Base-by-base conservation (phyloP, 495 filamentous ascomycete genomes). In the Daldinia vernicosa region DNA sequence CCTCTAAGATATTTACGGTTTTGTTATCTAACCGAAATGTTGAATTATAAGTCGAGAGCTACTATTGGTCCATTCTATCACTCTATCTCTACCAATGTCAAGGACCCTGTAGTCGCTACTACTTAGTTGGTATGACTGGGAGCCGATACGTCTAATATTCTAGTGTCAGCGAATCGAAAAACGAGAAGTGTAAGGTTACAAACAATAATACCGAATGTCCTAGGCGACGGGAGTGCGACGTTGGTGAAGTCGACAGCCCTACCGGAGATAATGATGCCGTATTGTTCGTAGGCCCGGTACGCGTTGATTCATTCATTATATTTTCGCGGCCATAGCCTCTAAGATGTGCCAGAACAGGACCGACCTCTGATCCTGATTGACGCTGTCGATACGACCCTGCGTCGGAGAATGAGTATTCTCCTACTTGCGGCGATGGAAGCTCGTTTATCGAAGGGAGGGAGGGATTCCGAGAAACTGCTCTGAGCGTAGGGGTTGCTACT, bases 381-480 rank as follows among this genome's bases (percentile, higher is more conserved):
- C 8, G 22, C 37, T 54, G 69, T n/a, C 69, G 53, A 43, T 39
- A 30, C 0, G 45, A 22, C 3, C 14, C 47, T 17, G 17, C 15
- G 43, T 47, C n/a, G 14, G 37, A 26, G 26, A 59, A 51, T 1
- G 22, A 52, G n/a, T 14, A 35, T 14, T 12, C 50, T 4, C 43
- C 45, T 22, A 55, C 50, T 59, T 30, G 35, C 3, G 69, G 47
- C 27, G 72, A 61, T 5, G 72, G 72, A 28, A 75, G 69, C 45
- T 75, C 72, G 30, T 54, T 37, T 43, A 75, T 72, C 45, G 72
- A 72, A 33, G 30, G 52, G 22, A 72, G 50, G 1, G 72, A 65
- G 2, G 51, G 32, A 7, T 68, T 69, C 39, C 64, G 69, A 26
- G 69, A 52, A 12, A 15, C 64, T 50, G 72, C 61, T 50, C 61